Conservation (phyloP, 164 flowering plant species). For the Saururus chinensis region DNA sequence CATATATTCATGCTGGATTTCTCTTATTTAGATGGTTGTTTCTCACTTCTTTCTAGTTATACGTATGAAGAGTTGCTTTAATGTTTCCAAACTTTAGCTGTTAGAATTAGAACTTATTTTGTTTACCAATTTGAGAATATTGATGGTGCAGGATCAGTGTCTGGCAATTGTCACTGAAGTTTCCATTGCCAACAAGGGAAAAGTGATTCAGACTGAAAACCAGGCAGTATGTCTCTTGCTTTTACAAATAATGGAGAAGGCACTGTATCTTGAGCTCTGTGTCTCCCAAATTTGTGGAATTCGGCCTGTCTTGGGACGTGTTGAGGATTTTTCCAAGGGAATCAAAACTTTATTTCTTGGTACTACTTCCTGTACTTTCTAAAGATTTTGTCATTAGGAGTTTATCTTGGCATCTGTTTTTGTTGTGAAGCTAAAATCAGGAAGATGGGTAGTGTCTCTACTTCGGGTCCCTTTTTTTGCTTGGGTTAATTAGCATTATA, state of each 20-base stretch:
- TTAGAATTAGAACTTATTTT: no score
- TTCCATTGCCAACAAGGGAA: constrained; percentile 38
- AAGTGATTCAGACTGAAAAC: constrained; percentile 25
- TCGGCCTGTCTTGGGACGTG: constrained; percentile 72
- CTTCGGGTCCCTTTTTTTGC: no score
- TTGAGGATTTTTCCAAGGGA: constrained; percentile 79
- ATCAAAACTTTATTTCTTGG: constrained; percentile 51
- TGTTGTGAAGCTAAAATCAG: neutral
- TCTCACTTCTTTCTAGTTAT: no score
- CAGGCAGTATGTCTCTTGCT: constrained; percentile 45
- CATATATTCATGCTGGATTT: no score
- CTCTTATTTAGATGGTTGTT: no score
- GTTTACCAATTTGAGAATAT: no score
- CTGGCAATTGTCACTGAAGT: constrained; percentile 59
- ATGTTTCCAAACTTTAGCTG: no score
- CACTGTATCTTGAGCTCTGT: constrained; percentile 72
- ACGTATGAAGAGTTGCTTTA: no score
- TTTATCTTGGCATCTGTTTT: neutral
- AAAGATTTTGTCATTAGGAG: neutral
- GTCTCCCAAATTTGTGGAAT: constrained; percentile 82
- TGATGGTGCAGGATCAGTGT: constrained; percentile 63
- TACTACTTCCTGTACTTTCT: constrained; percentile 10
- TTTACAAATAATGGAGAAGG: constrained; percentile 68
- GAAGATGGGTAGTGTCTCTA: no score
- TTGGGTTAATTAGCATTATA: no score